Evolutionary conservation across 192 early-diverging fungal species (phyloP).

Genomic region (Entomortierella chlamydospora): DNA sequence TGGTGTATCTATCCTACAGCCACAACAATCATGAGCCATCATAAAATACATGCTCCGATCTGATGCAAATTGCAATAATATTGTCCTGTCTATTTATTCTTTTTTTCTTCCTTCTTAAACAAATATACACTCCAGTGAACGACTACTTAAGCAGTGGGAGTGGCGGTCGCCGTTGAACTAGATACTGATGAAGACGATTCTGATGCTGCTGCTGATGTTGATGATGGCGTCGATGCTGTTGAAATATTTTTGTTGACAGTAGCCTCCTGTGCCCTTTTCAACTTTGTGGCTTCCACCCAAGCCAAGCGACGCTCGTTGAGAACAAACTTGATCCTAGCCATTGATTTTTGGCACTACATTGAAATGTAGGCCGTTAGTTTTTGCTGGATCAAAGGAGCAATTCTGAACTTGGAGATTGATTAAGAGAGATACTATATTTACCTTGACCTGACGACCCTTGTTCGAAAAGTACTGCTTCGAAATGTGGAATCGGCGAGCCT

Average conservation of each 20-base stretch:
- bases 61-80: no score
- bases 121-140: neutral
- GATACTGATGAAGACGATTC: neutral
- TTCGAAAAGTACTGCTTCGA: constrained; percentile 67
- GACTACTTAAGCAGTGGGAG: neutral
- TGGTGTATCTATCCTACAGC: no score
- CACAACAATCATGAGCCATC: neutral
- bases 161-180: neutral
- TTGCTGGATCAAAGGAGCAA: neutral
- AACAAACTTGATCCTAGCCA: constrained; percentile 86
- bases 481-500: constrained; percentile 70
- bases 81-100: no score
- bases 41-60: neutral
- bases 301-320: constrained; percentile 77
- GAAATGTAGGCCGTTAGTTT: neutral
- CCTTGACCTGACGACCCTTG: constrained; percentile 73
- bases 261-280: constrained; percentile 42
- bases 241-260: constrained; percentile 37
- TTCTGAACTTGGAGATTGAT: neutral
- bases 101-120: neutral
- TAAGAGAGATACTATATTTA: constrained; percentile 18
- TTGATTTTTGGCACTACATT: constrained; percentile 82
- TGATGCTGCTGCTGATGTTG: constrained; percentile 16
- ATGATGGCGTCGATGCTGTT: constrained; percentile 4
- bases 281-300: constrained; percentile 68